These are phyloP conservation scores for Tuber microsphaerosporum DNA, from an alignment of 495 filamentous ascomycete genomes.

Conservation along the genomic window DNA sequence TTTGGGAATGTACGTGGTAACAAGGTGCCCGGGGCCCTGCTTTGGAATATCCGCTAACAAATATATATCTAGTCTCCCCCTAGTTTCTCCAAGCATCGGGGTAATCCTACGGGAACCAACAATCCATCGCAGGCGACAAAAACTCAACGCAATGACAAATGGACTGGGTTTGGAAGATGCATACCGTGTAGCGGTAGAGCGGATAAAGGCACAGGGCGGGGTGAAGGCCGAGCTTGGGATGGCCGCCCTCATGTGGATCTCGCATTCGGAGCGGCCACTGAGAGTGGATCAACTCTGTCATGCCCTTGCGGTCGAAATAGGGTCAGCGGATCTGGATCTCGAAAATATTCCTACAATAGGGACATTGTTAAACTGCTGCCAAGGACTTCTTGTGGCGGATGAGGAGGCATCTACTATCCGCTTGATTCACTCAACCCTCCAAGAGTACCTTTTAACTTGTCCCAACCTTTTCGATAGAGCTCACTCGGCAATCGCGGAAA, in stretches of 20 bases:
- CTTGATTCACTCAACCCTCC: neutral
- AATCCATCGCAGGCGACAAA: too few relatives aligned
- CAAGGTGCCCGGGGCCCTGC: too few relatives aligned
- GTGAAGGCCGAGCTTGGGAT: neutral
- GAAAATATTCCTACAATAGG: neutral
- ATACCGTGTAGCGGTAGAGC: too few relatives aligned
- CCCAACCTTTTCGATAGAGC: neutral
- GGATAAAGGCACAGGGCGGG: neutral
- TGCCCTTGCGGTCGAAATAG: neutral
- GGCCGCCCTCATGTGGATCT: neutral
- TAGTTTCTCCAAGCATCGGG: too few relatives aligned
- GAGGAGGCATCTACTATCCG: neutral
- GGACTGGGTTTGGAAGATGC: too few relatives aligned
- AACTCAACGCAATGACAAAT: too few relatives aligned
- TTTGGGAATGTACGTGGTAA: too few relatives aligned
- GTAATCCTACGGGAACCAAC: too few relatives aligned
- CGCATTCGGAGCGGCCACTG: neutral
- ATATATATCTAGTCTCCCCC: too few relatives aligned
- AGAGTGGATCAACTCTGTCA: neutral
- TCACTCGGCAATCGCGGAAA: neutral
- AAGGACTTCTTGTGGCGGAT: neutral
- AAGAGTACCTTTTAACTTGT: neutral
- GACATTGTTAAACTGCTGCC: neutral
- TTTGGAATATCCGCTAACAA: too few relatives aligned
- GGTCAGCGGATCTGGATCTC: neutral